These are phyloP conservation scores for Selaginella tamariscina DNA, from an alignment of 75 land plant species.

Conservation along the genomic window DNA sequence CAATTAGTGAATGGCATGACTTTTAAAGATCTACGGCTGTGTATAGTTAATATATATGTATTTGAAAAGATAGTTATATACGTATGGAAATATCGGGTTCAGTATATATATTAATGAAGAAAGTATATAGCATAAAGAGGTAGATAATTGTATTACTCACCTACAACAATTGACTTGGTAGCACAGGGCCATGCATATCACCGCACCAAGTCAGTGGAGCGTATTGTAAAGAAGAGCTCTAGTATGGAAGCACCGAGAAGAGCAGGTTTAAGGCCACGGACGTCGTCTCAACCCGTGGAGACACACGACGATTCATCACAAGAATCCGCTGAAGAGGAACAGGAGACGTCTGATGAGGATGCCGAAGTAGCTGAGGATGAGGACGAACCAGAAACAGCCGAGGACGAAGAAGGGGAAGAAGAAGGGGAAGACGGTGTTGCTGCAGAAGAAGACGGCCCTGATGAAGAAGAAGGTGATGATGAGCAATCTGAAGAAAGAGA, in stretches of 20 bases:
- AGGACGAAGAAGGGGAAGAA: not conserved
- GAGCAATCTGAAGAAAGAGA: slow-evolving; percentile 79
- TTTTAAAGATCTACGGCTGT: slow-evolving; percentile 2
- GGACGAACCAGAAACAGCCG: slow-evolving; percentile 23
- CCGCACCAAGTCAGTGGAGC: slow-evolving; percentile 29
- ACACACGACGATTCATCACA: slow-evolving; percentile 33
- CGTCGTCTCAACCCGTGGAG: slow-evolving; percentile 22
- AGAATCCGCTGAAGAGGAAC: slow-evolving; percentile 48
- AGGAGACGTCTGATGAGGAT: slow-evolving; percentile 40
- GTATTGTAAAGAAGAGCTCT: slow-evolving; percentile 29
- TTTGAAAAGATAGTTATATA: not conserved
- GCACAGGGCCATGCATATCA: slow-evolving; percentile 41
- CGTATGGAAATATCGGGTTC: not conserved
- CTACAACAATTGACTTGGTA: not conserved
- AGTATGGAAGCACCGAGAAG: slow-evolving; percentile 47
- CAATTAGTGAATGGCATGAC: not conserved
- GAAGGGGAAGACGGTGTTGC: slow-evolving; percentile 19
- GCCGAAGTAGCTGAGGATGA: slow-evolving; percentile 50
- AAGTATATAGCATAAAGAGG: too few relatives aligned
- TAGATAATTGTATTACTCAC: not conserved
- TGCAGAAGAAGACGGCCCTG: slow-evolving; percentile 36
- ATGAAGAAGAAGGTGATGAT: slow-evolving; percentile 73
- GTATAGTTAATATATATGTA: not conserved
- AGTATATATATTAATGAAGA: not conserved
- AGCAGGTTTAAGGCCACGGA: slow-evolving; percentile 83